Base-by-base conservation (phyloP, 495 filamentous ascomycete genomes). In the Hypoxylon cercidicola region DNA sequence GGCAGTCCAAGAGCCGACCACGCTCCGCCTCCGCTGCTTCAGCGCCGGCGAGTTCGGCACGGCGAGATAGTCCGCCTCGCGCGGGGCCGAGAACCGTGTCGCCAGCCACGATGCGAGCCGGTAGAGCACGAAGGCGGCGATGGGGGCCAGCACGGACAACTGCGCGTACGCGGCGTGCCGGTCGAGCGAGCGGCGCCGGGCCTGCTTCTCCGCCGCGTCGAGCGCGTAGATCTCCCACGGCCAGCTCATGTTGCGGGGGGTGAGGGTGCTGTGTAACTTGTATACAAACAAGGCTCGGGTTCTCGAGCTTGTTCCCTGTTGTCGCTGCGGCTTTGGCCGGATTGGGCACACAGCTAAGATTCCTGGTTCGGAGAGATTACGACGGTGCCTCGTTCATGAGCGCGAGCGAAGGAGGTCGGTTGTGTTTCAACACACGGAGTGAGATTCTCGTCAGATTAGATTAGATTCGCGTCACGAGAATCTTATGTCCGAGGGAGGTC, bases 91-190 rank as follows among this genome's bases (percentile, higher is more conserved):
- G 0, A 51, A 40, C 35, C 67, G 49, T 25, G 46, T 60, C 5
- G 58, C 21, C 7, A 61, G 44, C 66, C 70, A 78, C 35, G 54
- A 60, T 1, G 62, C 70, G 4, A 79, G 41, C 21, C 80, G 71
- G 55, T 70, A 80, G 13, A 83, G 56, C 18, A 83, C 69, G 39
- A 78, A 68, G 1, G 79, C 40, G 20, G 79, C 55, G 5, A 89
- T 76, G 2, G 82, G 84, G 0, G 84, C 39, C 37, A 90, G 41
- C 16, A 83, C 75, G 1, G 88, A 88, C 44, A 84, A 74, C 69
- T 90, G 88, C 35, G 89, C 89, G 52, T 83, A 84, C 48, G 78
- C 72, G 15, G 85, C 88, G 50, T 88, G 85, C 18, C 81, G 75
- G 70, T 88, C 84, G 15, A 91, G 81, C 10, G 85, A 72, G 45